Conservation (phyloP, 345 rosid species). For the Gossypium thurberi region DNA sequence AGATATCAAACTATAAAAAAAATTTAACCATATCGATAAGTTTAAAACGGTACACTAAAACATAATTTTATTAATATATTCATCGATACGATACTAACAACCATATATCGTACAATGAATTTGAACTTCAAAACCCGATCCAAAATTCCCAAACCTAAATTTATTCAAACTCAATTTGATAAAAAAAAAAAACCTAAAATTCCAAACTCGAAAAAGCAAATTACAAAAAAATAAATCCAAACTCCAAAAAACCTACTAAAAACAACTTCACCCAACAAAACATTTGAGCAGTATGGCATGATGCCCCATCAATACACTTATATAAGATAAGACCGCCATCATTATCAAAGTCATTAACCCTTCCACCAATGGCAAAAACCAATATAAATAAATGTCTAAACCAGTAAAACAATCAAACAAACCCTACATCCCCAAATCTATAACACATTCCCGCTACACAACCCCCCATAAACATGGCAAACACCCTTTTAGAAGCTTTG, state of each 20-base stretch:
- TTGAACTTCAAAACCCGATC: too few relatives aligned
- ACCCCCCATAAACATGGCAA: background rate
- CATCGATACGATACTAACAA: too few relatives aligned
- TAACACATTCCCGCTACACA: background rate
- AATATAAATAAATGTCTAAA: conserved; percentile 8
- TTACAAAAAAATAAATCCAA: too few relatives aligned
- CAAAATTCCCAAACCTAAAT: accelerated
- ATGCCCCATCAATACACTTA: background rate
- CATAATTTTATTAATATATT: too few relatives aligned
- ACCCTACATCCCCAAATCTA: background rate
- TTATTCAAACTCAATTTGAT: too few relatives aligned
- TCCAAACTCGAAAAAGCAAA: too few relatives aligned
- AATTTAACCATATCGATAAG: too few relatives aligned
- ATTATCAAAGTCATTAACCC: background rate
- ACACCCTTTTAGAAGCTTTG: conserved; percentile 50
- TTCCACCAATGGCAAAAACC: background rate
- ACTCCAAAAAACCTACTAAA: too few relatives aligned
- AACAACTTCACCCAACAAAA: too few relatives aligned
- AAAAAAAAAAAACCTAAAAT: too few relatives aligned
- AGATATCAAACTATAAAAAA: too few relatives aligned
- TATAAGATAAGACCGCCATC: background rate
- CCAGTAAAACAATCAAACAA: background rate
- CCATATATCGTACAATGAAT: accelerated
- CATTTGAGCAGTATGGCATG: background rate
- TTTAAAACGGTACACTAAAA: too few relatives aligned